phyloP scores from a whole-genome alignment of 306 rosid genomes.

The Sphenostylis stenocarpa region DNA sequence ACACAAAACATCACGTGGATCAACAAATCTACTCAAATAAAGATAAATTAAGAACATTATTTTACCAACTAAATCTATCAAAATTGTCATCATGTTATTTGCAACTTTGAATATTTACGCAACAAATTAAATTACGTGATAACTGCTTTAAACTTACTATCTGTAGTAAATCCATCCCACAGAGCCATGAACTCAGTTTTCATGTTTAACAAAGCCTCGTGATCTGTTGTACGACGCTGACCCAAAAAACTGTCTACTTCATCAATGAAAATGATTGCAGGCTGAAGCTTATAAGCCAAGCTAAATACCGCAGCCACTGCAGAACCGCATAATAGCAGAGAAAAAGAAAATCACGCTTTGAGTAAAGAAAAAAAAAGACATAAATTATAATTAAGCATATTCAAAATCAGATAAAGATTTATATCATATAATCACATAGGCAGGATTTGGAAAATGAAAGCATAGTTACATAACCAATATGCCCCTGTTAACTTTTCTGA shows the following conservation, averaged over 20 bases:
- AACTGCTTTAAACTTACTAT: constrained; percentile 59
- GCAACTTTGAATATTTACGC: constrained; percentile 10
- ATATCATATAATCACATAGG: not conserved
- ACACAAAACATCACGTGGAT: not conserved
- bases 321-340: constrained; percentile 23
- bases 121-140: not conserved
- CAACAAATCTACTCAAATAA: constrained; percentile 18
- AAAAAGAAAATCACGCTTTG: constrained; percentile 2
- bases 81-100: not conserved
- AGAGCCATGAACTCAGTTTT: constrained; percentile 98
- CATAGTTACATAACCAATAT: not conserved
- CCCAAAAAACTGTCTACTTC: constrained; percentile 99
- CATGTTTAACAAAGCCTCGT: constrained; percentile 95
- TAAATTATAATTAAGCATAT: constrained; percentile 18
- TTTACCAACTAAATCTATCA: not conserved
- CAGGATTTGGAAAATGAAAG: constrained; percentile 7
- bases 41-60: constrained; percentile 14
- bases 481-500: not conserved
- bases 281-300: constrained; percentile 97
- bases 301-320: constrained; percentile 96
- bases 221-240: constrained; percentile 90
- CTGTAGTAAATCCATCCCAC: constrained; percentile 99
- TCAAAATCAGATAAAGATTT: not conserved
- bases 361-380: constrained; percentile 13
- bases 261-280: constrained; percentile 95